phyloP scores from a whole-genome alignment of 208 protist genomes.

The Crithidia thermophila region DNA sequence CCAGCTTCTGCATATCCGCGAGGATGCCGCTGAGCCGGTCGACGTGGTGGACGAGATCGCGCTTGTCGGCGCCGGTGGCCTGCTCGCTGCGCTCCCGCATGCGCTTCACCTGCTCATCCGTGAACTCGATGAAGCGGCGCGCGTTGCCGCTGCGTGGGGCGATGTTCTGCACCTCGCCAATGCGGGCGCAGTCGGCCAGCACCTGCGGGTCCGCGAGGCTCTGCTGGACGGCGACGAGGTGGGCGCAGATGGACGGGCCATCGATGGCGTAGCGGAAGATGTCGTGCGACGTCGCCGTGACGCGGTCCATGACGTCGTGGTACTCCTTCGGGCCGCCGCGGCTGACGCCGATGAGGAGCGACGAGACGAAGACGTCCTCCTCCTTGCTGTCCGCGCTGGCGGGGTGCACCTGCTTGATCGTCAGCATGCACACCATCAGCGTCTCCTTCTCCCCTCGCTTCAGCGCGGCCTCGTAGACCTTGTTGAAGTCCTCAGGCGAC shows the following conservation, averaged over 20 bases:
- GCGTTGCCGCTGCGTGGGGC: slow-evolving; percentile 66
- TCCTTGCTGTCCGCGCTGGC: slow-evolving; percentile 9
- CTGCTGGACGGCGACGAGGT: slow-evolving; percentile 39
- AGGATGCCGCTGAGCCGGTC: slow-evolving; percentile 41
- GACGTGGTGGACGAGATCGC: slow-evolving; percentile 29
- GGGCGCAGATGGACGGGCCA: slow-evolving; percentile 42
- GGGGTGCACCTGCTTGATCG: slow-evolving; percentile 50
- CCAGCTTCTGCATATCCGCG: slow-evolving; percentile 38
- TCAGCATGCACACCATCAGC: slow-evolving; percentile 44
- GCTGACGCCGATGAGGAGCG: slow-evolving; percentile 48
- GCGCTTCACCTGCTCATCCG: slow-evolving; percentile 26
- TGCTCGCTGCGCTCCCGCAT: slow-evolving; percentile 28
- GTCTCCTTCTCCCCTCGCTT: slow-evolving; percentile 30
- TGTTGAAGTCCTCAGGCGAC: slow-evolving; percentile 30
- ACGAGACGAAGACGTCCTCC: slow-evolving; percentile 55
- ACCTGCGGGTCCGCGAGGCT: slow-evolving; percentile 23
- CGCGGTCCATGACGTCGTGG: slow-evolving; percentile 33
- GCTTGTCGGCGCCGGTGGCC: slow-evolving; percentile 31
- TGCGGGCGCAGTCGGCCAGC: slow-evolving; percentile 32
- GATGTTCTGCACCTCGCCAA: slow-evolving; percentile 48
- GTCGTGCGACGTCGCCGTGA: slow-evolving; percentile 22
- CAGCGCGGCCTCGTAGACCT: slow-evolving; percentile 30
- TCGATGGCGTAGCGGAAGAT: slow-evolving; percentile 55
- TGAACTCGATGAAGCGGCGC: slow-evolving; percentile 63
- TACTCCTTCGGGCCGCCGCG: slow-evolving; percentile 34